phyloP scores from a whole-genome alignment of 345 rosid genomes.

The Luvunga scandens region DNA sequence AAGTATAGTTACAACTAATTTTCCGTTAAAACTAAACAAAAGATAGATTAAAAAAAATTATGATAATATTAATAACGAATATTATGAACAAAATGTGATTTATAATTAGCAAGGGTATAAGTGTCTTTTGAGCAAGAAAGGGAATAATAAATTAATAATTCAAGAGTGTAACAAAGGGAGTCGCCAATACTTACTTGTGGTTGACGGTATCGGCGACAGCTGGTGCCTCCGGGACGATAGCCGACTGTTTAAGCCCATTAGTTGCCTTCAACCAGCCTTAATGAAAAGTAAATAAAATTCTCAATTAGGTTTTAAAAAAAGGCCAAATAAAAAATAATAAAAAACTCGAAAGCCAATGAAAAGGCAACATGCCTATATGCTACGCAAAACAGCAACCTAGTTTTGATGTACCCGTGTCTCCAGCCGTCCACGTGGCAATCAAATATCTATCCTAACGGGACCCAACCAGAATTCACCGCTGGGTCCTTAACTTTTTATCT shows the following conservation, averaged over 20 bases:
- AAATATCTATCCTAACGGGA: not conserved
- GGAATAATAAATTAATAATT: not conserved
- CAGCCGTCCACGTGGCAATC: slow-evolving; percentile 36
- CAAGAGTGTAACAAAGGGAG: not conserved
- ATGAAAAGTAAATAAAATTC: not conserved
- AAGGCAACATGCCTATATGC: not conserved
- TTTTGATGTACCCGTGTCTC: not conserved
- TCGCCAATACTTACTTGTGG: slow-evolving; percentile 42
- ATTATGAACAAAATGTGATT: not conserved
- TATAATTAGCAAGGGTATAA: not conserved
- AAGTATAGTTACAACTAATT: too few relatives aligned
- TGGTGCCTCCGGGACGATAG: slow-evolving; percentile 17
- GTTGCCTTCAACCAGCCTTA: slow-evolving; percentile 49
- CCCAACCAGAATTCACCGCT: slow-evolving; percentile 6
- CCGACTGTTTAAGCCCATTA: slow-evolving; percentile 18
- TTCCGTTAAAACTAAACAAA: too few relatives aligned
- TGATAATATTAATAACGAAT: too few relatives aligned
- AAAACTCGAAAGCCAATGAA: not conserved
- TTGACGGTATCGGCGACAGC: slow-evolving; percentile 35
- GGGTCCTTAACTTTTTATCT: not conserved
- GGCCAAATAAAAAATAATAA: too few relatives aligned
- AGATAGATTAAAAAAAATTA: too few relatives aligned
- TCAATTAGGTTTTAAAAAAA: not conserved
- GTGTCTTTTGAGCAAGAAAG: not conserved
- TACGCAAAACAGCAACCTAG: not conserved